Evolutionary conservation across 768 basidiomycete species (phyloP).

Genomic region (Clavulina sp.): DNA sequence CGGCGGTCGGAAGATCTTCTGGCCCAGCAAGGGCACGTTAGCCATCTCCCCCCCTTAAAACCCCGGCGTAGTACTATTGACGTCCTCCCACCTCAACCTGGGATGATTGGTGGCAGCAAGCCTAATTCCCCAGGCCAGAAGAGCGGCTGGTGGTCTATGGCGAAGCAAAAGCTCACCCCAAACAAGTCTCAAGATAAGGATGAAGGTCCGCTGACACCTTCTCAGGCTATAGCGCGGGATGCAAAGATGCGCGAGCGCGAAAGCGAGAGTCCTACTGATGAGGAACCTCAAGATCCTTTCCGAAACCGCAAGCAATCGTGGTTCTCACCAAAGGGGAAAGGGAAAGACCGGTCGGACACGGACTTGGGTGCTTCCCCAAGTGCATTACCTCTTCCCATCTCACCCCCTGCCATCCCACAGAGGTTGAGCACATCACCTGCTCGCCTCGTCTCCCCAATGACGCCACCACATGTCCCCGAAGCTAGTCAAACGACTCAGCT

Average conservation of each 20-base stretch:
- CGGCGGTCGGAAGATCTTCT: constrained; percentile 57
- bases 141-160: constrained; percentile 50
- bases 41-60: constrained; percentile 36
- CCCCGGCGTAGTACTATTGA: neutral
- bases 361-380: no score
- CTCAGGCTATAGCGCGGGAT: constrained; percentile 66
- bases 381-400: neutral
- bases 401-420: neutral
- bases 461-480: neutral
- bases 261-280: neutral
- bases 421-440: constrained; percentile 7
- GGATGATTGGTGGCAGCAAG: neutral
- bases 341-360: constrained; percentile 38
- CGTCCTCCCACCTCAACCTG: neutral
- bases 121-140: constrained; percentile 8
- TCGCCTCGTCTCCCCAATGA: constrained; percentile 22
- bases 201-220: constrained; percentile 48
- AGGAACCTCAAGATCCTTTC: constrained; percentile 14
- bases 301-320: constrained; percentile 25
- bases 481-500: neutral
- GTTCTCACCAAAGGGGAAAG: constrained; percentile 35
- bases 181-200: constrained; percentile 72
- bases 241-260: constrained; percentile 45
- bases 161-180: constrained; percentile 61
- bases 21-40: constrained; percentile 40